Evolutionary conservation across 768 basidiomycete genomes (phyloP), one percentile per base, ranked within the genome.

Genomic region (Mycena sanguinolenta): DNA sequence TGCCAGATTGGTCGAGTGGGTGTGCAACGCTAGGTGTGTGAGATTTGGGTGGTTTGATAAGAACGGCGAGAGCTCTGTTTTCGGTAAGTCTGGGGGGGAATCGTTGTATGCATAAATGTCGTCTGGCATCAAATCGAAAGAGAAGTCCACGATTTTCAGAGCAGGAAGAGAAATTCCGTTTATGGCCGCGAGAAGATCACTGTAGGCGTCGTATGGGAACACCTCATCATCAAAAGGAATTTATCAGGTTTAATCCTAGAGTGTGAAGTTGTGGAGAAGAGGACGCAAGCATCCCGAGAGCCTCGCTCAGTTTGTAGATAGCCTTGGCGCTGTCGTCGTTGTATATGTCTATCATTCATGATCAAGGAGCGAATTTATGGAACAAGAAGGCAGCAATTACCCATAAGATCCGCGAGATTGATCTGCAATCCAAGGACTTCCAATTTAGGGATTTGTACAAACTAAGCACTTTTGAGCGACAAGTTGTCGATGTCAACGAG

Each of bases 401-500:
- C 34, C 12, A 23, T 16, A 8, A n/a, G 21, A 14, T 2, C 3
- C 23, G 2, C 19, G 17, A 64, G n/a, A 21, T 30, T 28, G 7
- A 69, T 19, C 6, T 58, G 14, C 2, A 69, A 25, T 28, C 63
- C 32, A 0, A 70, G 44, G 1, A 54, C 49, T 39, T 70, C 39
- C 6, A 70, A 44, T 6, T 42, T 19, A 6, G 23, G 28, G 6
- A 46, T 46, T 6, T 60, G 63, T 1, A 70, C 8, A 14, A 65
- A 70, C 69, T 70, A 36, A 23, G 23, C 19, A 8, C 9, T 16
- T 39, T 32, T 34, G 32, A 34, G 4, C 13, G 6, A n/a, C 25
- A 38, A 9, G 5, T 5, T 44, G 30, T 34, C 25, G n/a, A 25
- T 9, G 17, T 17, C 44, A 10, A 58, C 21, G 19, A 28, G 14